Percentiles rank a stretch among this genome's conserved stretches.
Evolutionary conservation across 2,329 filamentous ascomycete genomes (phyloP).

Genomic region (Fusarium torreyae): DNA sequence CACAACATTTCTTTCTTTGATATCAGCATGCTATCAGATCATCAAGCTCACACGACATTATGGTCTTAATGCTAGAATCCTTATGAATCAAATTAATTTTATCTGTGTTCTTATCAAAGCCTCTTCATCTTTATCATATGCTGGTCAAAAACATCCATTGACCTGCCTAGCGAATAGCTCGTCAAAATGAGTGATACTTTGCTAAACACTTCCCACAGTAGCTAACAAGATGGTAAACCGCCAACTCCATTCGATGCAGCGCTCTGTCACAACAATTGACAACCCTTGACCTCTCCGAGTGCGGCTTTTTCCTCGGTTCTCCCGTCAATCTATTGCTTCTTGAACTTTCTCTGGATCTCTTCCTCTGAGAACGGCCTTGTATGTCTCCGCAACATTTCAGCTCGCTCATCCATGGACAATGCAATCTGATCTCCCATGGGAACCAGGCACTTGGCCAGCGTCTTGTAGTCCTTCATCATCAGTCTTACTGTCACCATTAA

Average conservation of each 20-base stretch:
- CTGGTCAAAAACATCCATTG: too few relatives aligned
- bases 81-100: too few relatives aligned
- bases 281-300: not conserved
- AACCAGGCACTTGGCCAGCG: constrained; percentile 79
- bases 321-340: constrained; percentile 4
- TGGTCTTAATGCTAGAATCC: too few relatives aligned
- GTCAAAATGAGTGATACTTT: not conserved
- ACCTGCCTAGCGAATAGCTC: too few relatives aligned
- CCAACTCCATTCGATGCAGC: constrained; percentile 15
- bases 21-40: too few relatives aligned
- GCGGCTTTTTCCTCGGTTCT: too few relatives aligned
- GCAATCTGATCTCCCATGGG: constrained; percentile 80
- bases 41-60: too few relatives aligned
- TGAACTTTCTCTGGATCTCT: constrained; percentile 45
- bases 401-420: constrained; percentile 68
- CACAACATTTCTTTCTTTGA: too few relatives aligned
- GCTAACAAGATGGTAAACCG: not conserved
- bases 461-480: constrained; percentile 78
- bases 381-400: constrained; percentile 43
- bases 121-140: too few relatives aligned
- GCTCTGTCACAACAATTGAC: not conserved
- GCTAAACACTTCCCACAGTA: not conserved
- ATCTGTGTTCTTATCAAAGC: too few relatives aligned
- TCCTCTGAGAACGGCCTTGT: constrained; percentile 47
- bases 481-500: constrained; percentile 80